A percentile compares a stretch with the other conserved stretches of the same genome.
These are phyloP conservation scores for Pleurotus eryngii DNA, from an alignment of 768 basidiomycete genomes.

Conservation along the genomic window DNA sequence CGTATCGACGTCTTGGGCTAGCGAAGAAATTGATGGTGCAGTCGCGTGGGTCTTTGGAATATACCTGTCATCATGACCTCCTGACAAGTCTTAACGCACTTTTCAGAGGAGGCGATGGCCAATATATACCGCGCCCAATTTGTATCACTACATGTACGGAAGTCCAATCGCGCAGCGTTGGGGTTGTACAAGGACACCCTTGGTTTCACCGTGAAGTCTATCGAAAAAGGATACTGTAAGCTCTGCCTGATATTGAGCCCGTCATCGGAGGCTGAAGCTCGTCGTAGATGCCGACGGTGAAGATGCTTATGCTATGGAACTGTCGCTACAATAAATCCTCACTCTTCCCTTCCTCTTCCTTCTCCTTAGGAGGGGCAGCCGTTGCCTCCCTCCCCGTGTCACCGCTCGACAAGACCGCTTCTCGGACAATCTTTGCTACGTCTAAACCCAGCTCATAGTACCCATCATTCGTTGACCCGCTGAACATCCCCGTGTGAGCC, in stretches of 20 bases:
- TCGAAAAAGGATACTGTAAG: slow-evolving; percentile 91
- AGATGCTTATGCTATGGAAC: slow-evolving; percentile 89
- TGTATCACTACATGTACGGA: slow-evolving; percentile 90
- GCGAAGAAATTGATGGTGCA: slow-evolving; percentile 96
- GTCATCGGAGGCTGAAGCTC: neutral
- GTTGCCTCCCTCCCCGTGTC: slow-evolving; percentile 14
- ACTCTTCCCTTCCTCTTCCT: neutral
- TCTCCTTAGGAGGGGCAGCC: neutral
- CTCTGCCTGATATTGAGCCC: neutral
- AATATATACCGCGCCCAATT: slow-evolving; percentile 81
- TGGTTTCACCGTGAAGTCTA: slow-evolving; percentile 82
- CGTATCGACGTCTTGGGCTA: slow-evolving; percentile 86
- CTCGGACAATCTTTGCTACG: slow-evolving; percentile 58
- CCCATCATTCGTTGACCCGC: slow-evolving; percentile 76
- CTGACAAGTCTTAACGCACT: neutral
- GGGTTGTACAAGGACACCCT: slow-evolving; percentile 86
- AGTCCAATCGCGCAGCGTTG: slow-evolving; percentile 92
- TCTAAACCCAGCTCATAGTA: slow-evolving; percentile 83
- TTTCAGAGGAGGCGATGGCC: slow-evolving; percentile 81
- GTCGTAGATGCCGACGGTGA: slow-evolving; percentile 87
- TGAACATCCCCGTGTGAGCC: slow-evolving; percentile 90
- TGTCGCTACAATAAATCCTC: slow-evolving; percentile 42
- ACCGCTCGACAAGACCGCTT: slow-evolving; percentile 37
- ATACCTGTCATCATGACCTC: too few species aligned
- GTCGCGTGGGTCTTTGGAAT: slow-evolving; percentile 61